A percentile compares a stretch with the other conserved stretches of the same genome.
phyloP scores from a whole-genome alignment of 495 filamentous ascomycete genomes.

The Gamarada debralockiae region DNA sequence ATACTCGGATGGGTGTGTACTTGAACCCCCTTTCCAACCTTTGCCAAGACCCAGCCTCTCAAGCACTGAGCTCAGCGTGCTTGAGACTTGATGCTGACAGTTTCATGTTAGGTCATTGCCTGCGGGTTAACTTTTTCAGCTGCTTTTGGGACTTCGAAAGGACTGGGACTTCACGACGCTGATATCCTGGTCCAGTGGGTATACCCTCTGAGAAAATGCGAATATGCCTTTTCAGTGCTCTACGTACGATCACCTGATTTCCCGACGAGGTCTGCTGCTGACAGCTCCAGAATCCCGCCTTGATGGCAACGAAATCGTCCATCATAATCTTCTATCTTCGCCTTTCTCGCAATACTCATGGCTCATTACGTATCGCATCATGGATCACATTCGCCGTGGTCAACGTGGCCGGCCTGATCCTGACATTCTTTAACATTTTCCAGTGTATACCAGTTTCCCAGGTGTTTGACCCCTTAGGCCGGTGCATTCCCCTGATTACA shows the following conservation, averaged over 20 bases:
- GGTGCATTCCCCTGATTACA: conserved; percentile 28
- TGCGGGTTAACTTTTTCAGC: conserved; percentile 75
- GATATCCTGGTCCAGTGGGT: conserved; percentile 43
- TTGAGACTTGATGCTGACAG: neutral
- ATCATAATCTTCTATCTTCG: conserved; percentile 62
- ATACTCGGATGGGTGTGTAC: conserved; percentile 71
- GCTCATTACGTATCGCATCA: conserved; percentile 18
- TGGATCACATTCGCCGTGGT: conserved; percentile 24
- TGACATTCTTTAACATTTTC: conserved; percentile 84
- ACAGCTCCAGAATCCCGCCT: conserved; percentile 86
- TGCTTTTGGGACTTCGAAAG: conserved; percentile 64
- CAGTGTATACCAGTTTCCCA: conserved; percentile 71
- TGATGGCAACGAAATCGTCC: conserved; percentile 85
- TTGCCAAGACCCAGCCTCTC: too few relatives aligned
- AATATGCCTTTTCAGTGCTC: conserved; percentile 27
- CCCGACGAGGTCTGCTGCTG: neutral
- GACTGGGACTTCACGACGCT: conserved; percentile 69
- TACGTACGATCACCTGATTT: conserved; percentile 9
- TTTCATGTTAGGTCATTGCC: conserved; percentile 51
- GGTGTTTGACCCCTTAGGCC: neutral
- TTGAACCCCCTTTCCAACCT: too few relatives aligned
- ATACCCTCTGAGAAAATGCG: conserved; percentile 7
- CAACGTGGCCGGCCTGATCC: conserved; percentile 51
- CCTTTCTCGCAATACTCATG: conserved; percentile 21
- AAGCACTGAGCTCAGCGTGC: conserved; percentile 16